These are phyloP conservation scores for Cynanchum wilfordii DNA, from an alignment of 257 asterid genomes.

Conservation along the genomic window DNA sequence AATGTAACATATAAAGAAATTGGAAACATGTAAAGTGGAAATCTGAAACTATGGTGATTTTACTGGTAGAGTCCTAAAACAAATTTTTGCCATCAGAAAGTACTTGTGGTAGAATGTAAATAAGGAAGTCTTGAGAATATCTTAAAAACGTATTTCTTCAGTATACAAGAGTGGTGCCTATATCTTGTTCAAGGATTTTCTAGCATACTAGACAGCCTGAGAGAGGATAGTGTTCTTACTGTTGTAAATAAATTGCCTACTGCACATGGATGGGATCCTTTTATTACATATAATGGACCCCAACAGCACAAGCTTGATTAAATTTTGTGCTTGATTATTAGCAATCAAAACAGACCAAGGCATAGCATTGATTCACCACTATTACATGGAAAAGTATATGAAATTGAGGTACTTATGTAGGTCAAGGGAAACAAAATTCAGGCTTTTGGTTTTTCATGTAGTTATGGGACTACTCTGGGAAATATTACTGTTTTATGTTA, in stretches of 20 bases:
- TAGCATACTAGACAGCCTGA: background rate
- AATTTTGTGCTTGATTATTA: background rate
- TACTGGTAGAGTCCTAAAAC: background rate
- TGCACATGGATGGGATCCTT: background rate
- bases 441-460: background rate
- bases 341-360: background rate
- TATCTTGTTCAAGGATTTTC: conserved; percentile 2
- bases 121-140: background rate
- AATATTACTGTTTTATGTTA: background rate
- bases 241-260: background rate
- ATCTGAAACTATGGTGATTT: background rate
- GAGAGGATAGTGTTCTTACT: background rate
- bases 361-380: background rate
- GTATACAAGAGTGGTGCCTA: background rate
- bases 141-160: background rate
- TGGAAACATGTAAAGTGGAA: background rate
- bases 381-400: background rate
- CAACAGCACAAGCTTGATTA: background rate
- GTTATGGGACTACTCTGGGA: background rate
- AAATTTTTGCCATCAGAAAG: background rate
- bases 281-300: background rate
- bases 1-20: background rate
- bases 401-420: background rate
- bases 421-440: background rate
- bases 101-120: background rate